phyloP scores from a whole-genome alignment of 352 stramenopile genomes.

The Hyaloperonospora brassicae region DNA sequence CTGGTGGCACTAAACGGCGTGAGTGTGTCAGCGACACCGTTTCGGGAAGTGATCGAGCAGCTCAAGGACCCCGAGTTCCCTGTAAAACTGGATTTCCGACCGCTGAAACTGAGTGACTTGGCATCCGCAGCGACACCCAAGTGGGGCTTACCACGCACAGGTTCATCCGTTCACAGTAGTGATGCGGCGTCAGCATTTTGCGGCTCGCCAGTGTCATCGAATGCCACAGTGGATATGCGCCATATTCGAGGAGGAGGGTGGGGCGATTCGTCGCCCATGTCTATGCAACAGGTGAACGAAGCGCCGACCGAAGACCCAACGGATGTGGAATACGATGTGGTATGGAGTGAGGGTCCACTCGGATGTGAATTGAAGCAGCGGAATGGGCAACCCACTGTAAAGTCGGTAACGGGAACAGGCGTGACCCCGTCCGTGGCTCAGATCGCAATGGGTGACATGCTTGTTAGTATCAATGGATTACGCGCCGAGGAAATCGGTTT shows the following conservation, averaged over 20 bases:
- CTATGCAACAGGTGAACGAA: slow-evolving; percentile 20
- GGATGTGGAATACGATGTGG: slow-evolving; percentile 62
- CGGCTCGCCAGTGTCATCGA: slow-evolving; percentile 26
- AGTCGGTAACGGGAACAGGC: slow-evolving; percentile 50
- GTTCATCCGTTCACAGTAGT: slow-evolving; percentile 32
- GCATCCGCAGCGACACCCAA: slow-evolving; percentile 13
- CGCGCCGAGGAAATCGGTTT: slow-evolving; percentile 72
- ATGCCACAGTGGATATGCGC: slow-evolving; percentile 23
- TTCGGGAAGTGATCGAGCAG: slow-evolving; percentile 58
- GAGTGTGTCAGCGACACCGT: slow-evolving; percentile 39
- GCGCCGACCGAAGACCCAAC: slow-evolving; percentile 16
- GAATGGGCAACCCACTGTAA: slow-evolving; percentile 56
- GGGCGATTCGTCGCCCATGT: slow-evolving; percentile 9
- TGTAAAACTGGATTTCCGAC: slow-evolving; percentile 59
- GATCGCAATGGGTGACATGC: slow-evolving; percentile 56
- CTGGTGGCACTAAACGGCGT: slow-evolving; percentile 59
- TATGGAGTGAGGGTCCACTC: slow-evolving; percentile 63
- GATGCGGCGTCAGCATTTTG: slow-evolving; percentile 23
- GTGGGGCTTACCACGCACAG: slow-evolving; percentile 20
- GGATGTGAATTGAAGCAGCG: slow-evolving; percentile 70
- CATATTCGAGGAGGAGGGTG: slow-evolving; percentile 20
- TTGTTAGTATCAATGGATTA: slow-evolving; percentile 67
- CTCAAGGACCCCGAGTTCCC: slow-evolving; percentile 57
- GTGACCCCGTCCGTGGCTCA: slow-evolving; percentile 59
- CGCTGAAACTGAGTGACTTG: slow-evolving; percentile 40